These are phyloP conservation scores for Fomitopsis palustris DNA, from an alignment of 1,284 basidiomycete genomes.

Conservation along the genomic window DNA sequence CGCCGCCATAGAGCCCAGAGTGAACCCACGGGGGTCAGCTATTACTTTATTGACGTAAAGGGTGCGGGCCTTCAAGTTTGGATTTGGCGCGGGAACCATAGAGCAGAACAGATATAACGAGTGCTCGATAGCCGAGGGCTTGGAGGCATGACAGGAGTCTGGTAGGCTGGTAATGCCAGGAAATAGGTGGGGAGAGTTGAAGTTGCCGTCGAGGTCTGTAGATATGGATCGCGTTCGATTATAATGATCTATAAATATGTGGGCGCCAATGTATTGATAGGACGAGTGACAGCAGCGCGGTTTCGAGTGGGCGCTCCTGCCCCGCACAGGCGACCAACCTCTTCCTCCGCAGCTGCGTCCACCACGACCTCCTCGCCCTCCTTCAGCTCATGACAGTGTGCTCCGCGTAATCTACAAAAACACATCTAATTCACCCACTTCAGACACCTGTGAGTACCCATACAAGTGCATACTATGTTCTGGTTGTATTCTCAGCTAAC, in stretches of 20 bases:
- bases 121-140: no score
- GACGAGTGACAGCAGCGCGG: neutral
- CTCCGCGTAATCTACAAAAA: neutral
- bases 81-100: no score
- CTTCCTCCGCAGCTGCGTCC: neutral
- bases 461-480: neutral
- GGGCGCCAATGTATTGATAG: neutral
- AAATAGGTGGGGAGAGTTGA: neutral
- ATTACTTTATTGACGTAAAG: no score
- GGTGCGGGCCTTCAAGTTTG: no score
- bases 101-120: no score
- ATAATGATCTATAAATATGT: neutral
- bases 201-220: no score
- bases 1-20: no score
- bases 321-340: neutral
- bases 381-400: neutral
- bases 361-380: neutral
- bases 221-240: no score
- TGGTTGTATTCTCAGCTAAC: neutral
- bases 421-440: neutral
- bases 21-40: no score
- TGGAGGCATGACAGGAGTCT: no score
- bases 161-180: no score
- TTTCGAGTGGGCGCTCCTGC: neutral
- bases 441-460: neutral